These are phyloP conservation scores for Cylindrotheca fusiformis DNA, from an alignment of 108 stramenopile genomes.

Conservation along the genomic window DNA sequence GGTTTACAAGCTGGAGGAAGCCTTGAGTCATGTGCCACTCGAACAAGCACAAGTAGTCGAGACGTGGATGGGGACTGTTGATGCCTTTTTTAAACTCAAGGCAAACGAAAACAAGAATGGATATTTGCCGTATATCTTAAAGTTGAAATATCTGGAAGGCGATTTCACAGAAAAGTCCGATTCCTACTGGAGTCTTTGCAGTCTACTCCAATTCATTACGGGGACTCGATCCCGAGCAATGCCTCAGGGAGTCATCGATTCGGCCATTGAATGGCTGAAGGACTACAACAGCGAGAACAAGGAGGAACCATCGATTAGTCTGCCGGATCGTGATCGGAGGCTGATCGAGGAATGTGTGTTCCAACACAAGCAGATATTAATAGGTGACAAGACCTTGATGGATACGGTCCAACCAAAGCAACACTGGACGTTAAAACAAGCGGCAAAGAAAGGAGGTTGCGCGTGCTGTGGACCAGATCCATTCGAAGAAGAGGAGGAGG, in stretches of 20 bases:
- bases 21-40: conserved; percentile 54
- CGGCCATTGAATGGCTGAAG: conserved; percentile 41
- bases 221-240: conserved; percentile 59
- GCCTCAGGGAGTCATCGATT: conserved; percentile 48
- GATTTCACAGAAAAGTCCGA: conserved; percentile 45
- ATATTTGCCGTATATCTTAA: conserved; percentile 77
- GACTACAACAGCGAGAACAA: conserved; percentile 28
- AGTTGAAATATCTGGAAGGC: conserved; percentile 51
- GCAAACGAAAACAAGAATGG: conserved; percentile 68
- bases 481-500: conserved; percentile 34
- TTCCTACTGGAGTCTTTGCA: conserved; percentile 56
- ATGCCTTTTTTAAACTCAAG: conserved; percentile 72
- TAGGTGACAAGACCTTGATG: conserved; percentile 75
- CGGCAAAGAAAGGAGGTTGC: conserved; percentile 46
- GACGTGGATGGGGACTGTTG: conserved; percentile 77
- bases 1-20: conserved; percentile 21
- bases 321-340: conserved; percentile 25
- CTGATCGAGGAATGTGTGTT: conserved; percentile 75
- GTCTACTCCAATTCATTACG: conserved; percentile 72
- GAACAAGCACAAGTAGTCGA: conserved; percentile 62
- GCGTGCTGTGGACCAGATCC: conserved; percentile 45
- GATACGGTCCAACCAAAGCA: conserved; percentile 78
- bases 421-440: conserved; percentile 76
- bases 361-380: conserved; percentile 73
- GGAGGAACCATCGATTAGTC: conserved; percentile 1